Evolutionary conservation across 768 basidiomycete genomes (phyloP), one percentile per base, ranked within the genome.

Genomic region (Tulasnella sp.): DNA sequence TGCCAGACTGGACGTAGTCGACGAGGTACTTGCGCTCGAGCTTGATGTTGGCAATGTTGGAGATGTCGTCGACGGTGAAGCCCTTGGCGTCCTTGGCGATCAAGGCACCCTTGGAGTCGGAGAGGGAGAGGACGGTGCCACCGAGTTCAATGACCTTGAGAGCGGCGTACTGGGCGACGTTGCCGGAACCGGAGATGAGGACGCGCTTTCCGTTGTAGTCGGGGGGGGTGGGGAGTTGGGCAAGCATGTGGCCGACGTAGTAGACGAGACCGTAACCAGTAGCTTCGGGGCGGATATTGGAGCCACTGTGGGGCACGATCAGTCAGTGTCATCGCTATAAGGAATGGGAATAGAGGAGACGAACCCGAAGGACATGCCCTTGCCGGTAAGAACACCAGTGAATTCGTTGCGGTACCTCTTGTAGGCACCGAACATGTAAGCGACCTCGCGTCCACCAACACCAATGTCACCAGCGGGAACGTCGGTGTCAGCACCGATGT

Each of bases 141-240:
- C 91, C 92, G 82, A 92, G 90, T 84, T 91, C 91, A 84, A 93
- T 88, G 80, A 91, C 89, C 84, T 92, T 92, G 84, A 91, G 87
- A 0, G 92, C 92, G 74, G 91, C 91, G 86, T 86, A 92, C 81
- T 90, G 91, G 48, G 91, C 89, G 81, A 93, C 92, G 84, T 93
- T 93, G 35, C 91, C 92, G 32, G 91, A 88, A 77, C 92, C 89
- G 44, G 88, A 89, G 82, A 90, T 87, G 77, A 90, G 79, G 39
- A 79, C 79, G 51, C 79, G 70, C 39, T 67, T 67, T 32, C 44
- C 44, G 42, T 44, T 74, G 70, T 67, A 78, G 51, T 78, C 57
- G 46, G 78, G n/a, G 46, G 74, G 73, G 3, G 48, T 3, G 35
- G 61, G 18, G 39, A 61, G 78, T 42, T 55, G 32, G 26, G 42